phyloP scores from a whole-genome alignment of 176 grass and related monocot genomes.

The Oryza brachyantha region DNA sequence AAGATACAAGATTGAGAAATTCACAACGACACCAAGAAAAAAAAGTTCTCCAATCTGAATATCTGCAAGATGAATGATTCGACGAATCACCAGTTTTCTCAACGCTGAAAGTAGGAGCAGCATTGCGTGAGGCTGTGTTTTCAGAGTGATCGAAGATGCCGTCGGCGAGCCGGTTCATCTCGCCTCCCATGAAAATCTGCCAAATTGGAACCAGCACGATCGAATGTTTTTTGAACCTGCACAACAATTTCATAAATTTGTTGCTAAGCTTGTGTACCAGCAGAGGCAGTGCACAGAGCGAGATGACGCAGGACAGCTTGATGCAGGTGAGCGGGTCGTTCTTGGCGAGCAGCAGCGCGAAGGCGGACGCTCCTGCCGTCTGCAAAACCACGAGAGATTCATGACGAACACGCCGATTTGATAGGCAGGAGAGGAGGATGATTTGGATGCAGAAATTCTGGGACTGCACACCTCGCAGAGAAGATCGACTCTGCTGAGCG shows the following conservation, averaged over 20 bases:
- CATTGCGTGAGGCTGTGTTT: not conserved
- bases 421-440: not conserved
- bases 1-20: not conserved
- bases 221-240: not conserved
- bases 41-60: not conserved
- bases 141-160: conserved; percentile 40
- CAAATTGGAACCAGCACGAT: not conserved
- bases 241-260: not conserved
- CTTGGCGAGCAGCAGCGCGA: conserved; percentile 45
- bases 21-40: not conserved
- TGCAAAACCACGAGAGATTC: not conserved
- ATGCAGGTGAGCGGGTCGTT: conserved; percentile 51
- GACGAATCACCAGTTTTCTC: conserved; percentile 20
- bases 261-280: conserved; percentile 21
- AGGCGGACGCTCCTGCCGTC: conserved; percentile 53
- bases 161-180: conserved; percentile 32
- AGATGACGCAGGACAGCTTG: conserved; percentile 44
- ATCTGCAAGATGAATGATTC: not conserved
- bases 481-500: conserved; percentile 50
- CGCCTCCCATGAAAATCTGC: conserved; percentile 37
- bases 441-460: not conserved
- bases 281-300: conserved; percentile 40
- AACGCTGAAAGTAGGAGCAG: not conserved
- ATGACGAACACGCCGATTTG: not conserved
- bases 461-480: conserved; percentile 49